These are phyloP conservation scores for Phaffia tasmanica DNA, from an alignment of 768 basidiomycete species.

Conservation along the genomic window DNA sequence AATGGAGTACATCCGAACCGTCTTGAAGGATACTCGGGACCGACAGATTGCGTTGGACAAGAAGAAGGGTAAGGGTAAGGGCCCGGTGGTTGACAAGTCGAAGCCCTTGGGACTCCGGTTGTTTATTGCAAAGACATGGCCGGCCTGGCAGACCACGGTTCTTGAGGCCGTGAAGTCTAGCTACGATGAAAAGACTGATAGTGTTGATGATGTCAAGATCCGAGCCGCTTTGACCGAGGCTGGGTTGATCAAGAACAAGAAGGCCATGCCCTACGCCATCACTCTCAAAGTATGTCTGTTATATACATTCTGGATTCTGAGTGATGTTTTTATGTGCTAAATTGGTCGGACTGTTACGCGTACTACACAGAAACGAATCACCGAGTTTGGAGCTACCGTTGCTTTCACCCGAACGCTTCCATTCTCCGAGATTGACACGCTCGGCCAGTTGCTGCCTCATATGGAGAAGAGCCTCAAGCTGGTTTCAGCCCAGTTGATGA, in stretches of 20 bases:
- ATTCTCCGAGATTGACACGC: slow-evolving; percentile 68
- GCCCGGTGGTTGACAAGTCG: slow-evolving; percentile 47
- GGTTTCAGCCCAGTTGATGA: slow-evolving; percentile 13
- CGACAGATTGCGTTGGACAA: slow-evolving; percentile 69
- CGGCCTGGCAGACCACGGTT: slow-evolving; percentile 82
- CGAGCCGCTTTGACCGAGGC: slow-evolving; percentile 54
- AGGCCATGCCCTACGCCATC: slow-evolving; percentile 87
- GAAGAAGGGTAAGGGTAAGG: slow-evolving; percentile 63
- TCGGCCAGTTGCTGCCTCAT: slow-evolving; percentile 63
- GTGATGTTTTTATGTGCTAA: too few species aligned
- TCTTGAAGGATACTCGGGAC: slow-evolving; percentile 84
- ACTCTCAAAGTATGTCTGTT: slow-evolving; percentile 63
- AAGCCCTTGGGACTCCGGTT: slow-evolving; percentile 72
- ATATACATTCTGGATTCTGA: not conserved
- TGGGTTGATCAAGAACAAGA: slow-evolving; percentile 90
- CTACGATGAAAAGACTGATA: slow-evolving; percentile 49
- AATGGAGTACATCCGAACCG: slow-evolving; percentile 72
- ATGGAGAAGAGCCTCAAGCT: slow-evolving; percentile 44
- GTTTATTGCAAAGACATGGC: slow-evolving; percentile 84
- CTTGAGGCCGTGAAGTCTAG: slow-evolving; percentile 59
- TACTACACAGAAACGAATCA: slow-evolving; percentile 59
- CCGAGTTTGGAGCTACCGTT: slow-evolving; percentile 54
- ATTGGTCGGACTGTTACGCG: not conserved
- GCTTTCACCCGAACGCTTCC: slow-evolving; percentile 73
- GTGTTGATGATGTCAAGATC: slow-evolving; percentile 73